Conservation (phyloP, 192 early-diverging fungal genomes). For the Coemansia umbellata region DNA sequence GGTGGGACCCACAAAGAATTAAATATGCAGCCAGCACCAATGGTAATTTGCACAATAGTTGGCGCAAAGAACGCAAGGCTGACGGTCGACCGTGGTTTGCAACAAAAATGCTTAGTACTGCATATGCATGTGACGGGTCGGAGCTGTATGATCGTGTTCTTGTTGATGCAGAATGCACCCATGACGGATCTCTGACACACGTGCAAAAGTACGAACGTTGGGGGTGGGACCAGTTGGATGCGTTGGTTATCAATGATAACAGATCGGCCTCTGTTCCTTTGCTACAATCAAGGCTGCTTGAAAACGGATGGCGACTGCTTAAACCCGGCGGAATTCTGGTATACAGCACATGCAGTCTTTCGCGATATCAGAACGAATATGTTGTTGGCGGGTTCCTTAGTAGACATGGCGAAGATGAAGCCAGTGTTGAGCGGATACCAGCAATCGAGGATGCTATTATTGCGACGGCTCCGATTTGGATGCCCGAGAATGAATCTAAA, state of each 20-base stretch:
- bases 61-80: not conserved
- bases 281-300: slow-evolving; percentile 59
- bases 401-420: slow-evolving; percentile 25
- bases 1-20: slow-evolving; percentile 29
- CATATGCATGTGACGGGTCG: slow-evolving; percentile 50
- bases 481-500: slow-evolving; percentile 17
- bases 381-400: slow-evolving; percentile 76
- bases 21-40: not conserved
- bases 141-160: slow-evolving; percentile 67
- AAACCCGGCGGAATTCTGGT: slow-evolving; percentile 75
- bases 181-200: slow-evolving; percentile 86
- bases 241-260: slow-evolving; percentile 63
- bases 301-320: slow-evolving; percentile 73
- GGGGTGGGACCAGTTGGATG: slow-evolving; percentile 81
- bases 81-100: slow-evolving; percentile 68
- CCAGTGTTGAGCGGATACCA: slow-evolving; percentile 18
- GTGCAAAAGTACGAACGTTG: slow-evolving; percentile 72
- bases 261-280: slow-evolving; percentile 57
- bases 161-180: slow-evolving; percentile 77
- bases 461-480: slow-evolving; percentile 6
- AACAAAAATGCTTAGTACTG: slow-evolving; percentile 60
- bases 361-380: slow-evolving; percentile 80
- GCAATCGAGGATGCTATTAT: not conserved
- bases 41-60: not conserved
- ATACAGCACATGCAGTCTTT: slow-evolving; percentile 82